phyloP scores from a whole-genome alignment of 441 rosid species.

The Pelargonium fulgidum region DNA sequence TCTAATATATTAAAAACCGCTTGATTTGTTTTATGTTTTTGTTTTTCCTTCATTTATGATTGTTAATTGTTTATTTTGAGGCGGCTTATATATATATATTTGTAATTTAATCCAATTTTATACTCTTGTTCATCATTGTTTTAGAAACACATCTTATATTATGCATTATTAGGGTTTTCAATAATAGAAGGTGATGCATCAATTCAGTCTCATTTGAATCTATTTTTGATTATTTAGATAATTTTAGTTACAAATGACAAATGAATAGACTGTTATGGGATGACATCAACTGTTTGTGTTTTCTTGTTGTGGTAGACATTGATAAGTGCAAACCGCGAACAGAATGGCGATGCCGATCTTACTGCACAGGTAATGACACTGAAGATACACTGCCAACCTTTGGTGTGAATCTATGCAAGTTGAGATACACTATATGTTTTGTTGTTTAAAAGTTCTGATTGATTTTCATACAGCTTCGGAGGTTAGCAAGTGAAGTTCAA shows the following conservation, averaged over 20 bases:
- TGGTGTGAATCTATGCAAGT: conserved; percentile 4
- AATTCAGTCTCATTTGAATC: not conserved
- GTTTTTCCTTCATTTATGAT: not conserved
- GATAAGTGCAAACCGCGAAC: conserved; percentile 50
- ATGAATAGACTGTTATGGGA: not conserved
- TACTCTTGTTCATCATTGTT: too few relatives aligned
- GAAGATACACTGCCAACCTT: too few relatives aligned
- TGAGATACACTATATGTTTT: not conserved
- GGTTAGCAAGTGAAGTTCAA: conserved; percentile 62
- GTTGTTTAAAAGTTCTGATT: conserved; percentile 6
- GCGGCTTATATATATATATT: not conserved
- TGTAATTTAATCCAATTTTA: not conserved
- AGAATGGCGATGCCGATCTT: conserved; percentile 49
- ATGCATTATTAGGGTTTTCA: too few relatives aligned
- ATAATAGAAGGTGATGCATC: too few relatives aligned
- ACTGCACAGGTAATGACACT: conserved; percentile 42
- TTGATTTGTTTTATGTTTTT: not conserved
- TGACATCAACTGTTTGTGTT: not conserved
- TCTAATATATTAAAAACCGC: not conserved
- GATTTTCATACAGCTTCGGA: conserved; percentile 38
- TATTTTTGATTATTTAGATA: not conserved
- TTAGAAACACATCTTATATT: too few relatives aligned
- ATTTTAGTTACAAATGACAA: not conserved
- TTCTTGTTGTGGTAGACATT: conserved; percentile 33
- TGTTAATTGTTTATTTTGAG: too few relatives aligned